A percentile compares a stretch with the other conserved stretches of the same genome.
Evolutionary conservation across 768 basidiomycete species (phyloP).

Genomic region (Auricularia sp.): DNA sequence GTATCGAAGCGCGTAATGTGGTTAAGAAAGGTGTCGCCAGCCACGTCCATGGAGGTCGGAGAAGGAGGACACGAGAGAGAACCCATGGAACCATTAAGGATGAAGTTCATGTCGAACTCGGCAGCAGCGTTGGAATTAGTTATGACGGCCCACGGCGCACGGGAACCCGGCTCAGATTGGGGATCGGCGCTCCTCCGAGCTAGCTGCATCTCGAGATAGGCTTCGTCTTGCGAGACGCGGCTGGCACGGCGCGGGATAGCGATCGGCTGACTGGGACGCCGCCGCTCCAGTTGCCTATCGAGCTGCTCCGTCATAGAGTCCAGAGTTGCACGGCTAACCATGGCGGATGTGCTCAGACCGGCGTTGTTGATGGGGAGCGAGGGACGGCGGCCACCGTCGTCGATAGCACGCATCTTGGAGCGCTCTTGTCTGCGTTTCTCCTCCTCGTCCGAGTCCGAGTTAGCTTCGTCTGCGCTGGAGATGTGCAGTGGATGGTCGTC

Average conservation of each 20-base stretch:
- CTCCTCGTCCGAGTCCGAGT: constrained; percentile 25
- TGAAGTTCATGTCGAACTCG: constrained; percentile 30
- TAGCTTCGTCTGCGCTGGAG: constrained; percentile 16
- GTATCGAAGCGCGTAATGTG: constrained; percentile 27
- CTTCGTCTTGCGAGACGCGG: background rate
- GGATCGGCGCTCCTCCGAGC: background rate
- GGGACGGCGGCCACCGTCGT: constrained; percentile 31
- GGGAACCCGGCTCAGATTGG: background rate
- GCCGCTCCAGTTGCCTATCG: background rate
- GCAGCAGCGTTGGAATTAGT: constrained; percentile 6
- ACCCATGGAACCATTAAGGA: constrained; percentile 20
- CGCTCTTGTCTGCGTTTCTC: constrained; percentile 21
- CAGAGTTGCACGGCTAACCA: background rate
- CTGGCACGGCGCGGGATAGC: background rate
- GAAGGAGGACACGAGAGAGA: background rate
- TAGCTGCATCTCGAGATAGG: background rate
- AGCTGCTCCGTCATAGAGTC: background rate
- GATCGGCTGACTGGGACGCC: background rate
- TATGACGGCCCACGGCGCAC: background rate
- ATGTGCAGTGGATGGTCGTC: background rate
- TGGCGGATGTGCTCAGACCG: constrained; percentile 7
- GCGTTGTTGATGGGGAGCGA: constrained; percentile 28
- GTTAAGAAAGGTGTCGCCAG: constrained; percentile 24
- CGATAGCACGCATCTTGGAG: constrained; percentile 34
- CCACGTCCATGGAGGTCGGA: constrained; percentile 3